phyloP scores from a whole-genome alignment of 1,284 basidiomycete species.

The Rugosomyces carneus region DNA sequence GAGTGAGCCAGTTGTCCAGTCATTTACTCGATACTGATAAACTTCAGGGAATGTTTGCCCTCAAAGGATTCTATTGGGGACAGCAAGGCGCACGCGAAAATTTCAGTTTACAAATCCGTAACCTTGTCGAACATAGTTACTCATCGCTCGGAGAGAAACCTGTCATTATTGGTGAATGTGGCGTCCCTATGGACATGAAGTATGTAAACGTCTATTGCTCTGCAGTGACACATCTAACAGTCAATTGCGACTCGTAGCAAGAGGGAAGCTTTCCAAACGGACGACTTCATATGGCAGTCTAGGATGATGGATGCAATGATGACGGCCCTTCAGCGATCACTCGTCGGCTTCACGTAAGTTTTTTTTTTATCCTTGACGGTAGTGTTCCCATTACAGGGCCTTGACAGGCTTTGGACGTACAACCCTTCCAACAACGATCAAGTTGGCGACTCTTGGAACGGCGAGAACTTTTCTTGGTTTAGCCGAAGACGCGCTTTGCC shows the following conservation, averaged over 20 bases:
- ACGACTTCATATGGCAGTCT: conserved; percentile 76
- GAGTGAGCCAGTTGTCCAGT: conserved; percentile 41
- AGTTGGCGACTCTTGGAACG: conserved; percentile 90
- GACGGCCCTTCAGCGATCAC: conserved; percentile 64
- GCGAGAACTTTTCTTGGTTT: conserved; percentile 95
- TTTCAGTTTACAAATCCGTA: conserved; percentile 77
- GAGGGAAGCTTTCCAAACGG: conserved; percentile 63
- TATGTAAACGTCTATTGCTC: conserved; percentile 30
- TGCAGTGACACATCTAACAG: neutral
- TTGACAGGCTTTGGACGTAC: conserved; percentile 84
- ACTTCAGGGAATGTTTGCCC: conserved; percentile 79
- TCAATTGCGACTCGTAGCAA: conserved; percentile 38
- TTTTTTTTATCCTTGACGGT: conserved; percentile 12
- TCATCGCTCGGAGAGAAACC: conserved; percentile 71
- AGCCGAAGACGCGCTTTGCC: conserved; percentile 55
- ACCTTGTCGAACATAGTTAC: conserved; percentile 65
- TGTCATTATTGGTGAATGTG: conserved; percentile 84
- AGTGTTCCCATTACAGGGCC: neutral
- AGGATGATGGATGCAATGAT: conserved; percentile 90
- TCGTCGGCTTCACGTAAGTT: conserved; percentile 82
- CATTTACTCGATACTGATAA: neutral
- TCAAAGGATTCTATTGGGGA: conserved; percentile 83
- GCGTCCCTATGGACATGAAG: conserved; percentile 95
- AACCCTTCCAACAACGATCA: conserved; percentile 82
- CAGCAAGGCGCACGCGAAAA: conserved; percentile 75